These are phyloP conservation scores for Trichocladium antarcticum DNA, from an alignment of 495 filamentous ascomycete genomes.

Conservation along the genomic window DNA sequence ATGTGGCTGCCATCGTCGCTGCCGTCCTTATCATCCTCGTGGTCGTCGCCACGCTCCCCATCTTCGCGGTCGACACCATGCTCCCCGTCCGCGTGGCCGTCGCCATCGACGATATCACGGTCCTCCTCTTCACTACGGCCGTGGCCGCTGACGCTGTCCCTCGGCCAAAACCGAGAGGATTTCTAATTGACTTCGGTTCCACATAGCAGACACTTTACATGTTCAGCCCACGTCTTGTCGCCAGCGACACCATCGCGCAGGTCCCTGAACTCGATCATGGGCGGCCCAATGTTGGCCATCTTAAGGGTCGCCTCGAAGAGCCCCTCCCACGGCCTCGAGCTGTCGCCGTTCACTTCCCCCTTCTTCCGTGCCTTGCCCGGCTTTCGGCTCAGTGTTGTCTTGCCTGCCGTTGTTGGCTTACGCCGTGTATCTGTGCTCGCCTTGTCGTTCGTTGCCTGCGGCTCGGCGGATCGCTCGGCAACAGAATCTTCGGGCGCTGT, in stretches of 20 bases:
- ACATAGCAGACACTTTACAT: constrained; percentile 35
- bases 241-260: constrained; percentile 32
- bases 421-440: constrained; percentile 1
- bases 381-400: constrained; percentile 12
- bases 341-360: constrained; percentile 18
- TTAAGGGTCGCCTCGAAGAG: constrained; percentile 33
- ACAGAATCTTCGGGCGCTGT: constrained; percentile 17
- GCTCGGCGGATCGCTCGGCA: constrained; percentile 4
- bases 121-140: neutral
- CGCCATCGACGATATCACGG: too few relatives aligned
- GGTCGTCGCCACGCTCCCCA: too few relatives aligned
- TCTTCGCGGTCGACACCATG: neutral
- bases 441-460: constrained; percentile 12
- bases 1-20: neutral
- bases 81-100: neutral
- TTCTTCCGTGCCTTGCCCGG: constrained; percentile 22
- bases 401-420: constrained; percentile 4
- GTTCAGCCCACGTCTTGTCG: constrained; percentile 39
- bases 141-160: neutral
- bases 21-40: neutral
- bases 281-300: constrained; percentile 22
- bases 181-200: constrained; percentile 27
- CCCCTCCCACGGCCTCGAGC: constrained; percentile 32
- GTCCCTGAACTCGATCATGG: constrained; percentile 34
- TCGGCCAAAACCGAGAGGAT: constrained; percentile 1